A percentile compares a stretch with the other conserved stretches of the same genome.
Evolutionary conservation across 2,329 filamentous ascomycete species (phyloP).

Genomic region (Colletotrichum sp.): DNA sequence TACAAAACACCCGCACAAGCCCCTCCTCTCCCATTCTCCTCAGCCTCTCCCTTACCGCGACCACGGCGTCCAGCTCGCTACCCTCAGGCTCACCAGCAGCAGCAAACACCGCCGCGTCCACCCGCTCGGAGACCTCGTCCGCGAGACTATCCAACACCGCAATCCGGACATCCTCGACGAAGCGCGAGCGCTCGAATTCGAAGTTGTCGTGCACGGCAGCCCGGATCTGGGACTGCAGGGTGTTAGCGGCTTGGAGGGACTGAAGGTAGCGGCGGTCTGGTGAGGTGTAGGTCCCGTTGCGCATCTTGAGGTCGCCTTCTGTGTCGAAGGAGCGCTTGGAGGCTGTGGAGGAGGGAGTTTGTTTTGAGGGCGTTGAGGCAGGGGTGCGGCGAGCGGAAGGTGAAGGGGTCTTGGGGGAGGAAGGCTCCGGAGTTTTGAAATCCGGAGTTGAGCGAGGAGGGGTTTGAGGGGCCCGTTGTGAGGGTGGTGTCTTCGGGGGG

Average conservation of each 20-base stretch:
- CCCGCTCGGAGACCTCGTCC: background rate
- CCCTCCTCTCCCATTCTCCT: background rate
- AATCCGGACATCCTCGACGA: accelerated
- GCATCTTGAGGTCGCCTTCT: slow-evolving; percentile 4
- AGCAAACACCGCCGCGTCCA: background rate
- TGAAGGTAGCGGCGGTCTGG: background rate
- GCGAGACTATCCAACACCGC: background rate
- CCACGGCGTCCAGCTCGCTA: background rate
- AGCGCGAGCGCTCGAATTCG: background rate
- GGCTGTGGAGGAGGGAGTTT: background rate
- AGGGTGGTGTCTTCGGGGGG: background rate
- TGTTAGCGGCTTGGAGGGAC: background rate
- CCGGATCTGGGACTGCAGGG: background rate
- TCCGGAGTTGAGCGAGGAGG: background rate
- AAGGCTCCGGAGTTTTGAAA: background rate
- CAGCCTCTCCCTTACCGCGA: background rate
- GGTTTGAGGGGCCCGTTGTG: background rate
- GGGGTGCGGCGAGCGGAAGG: background rate
- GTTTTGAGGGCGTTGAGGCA: background rate
- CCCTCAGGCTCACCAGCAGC: background rate
- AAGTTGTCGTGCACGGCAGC: background rate
- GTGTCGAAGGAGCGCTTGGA: background rate
- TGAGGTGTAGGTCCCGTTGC: background rate
- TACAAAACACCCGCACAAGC: slow-evolving; percentile 2
- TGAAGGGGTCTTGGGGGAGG: background rate